Conservation (phyloP, 148 eudicot species). For the Arbutus unedo region DNA sequence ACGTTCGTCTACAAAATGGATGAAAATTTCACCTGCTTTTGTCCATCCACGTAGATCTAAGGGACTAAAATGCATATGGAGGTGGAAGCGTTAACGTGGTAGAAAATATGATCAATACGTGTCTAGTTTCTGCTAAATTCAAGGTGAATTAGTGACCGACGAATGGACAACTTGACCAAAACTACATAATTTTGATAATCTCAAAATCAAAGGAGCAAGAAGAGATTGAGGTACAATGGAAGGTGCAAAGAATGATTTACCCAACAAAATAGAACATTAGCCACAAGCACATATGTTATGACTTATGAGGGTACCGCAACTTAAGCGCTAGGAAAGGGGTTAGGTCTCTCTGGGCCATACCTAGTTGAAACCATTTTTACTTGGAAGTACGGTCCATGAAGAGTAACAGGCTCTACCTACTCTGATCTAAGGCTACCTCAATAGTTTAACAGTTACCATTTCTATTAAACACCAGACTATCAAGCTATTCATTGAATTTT, state of each 20-base stretch:
- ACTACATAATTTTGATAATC: not conserved
- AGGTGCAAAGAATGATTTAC: not conserved
- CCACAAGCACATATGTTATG: no score
- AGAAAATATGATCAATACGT: not conserved
- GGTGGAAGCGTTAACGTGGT: not conserved
- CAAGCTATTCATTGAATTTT: not conserved
- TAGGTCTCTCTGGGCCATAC: no score
- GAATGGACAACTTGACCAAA: not conserved
- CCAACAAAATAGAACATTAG: no score
- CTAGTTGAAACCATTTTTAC: no score
- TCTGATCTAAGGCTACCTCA: no score
- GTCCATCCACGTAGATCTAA: not conserved
- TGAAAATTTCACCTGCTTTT: not conserved
- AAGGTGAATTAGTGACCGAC: not conserved
- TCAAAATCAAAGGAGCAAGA: not conserved
- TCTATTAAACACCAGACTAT: not conserved
- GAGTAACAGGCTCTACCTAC: no score
- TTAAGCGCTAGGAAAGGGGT: no score
- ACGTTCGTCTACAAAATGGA: not conserved
- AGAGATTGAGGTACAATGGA: not conserved
- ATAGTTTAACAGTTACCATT: no score
- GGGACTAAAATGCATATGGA: not conserved
- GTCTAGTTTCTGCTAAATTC: not conserved
- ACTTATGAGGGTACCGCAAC: no score
- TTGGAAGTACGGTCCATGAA: no score